phyloP scores from a whole-genome alignment of 2,329 filamentous ascomycete genomes.

The Talaromyces sp. region DNA sequence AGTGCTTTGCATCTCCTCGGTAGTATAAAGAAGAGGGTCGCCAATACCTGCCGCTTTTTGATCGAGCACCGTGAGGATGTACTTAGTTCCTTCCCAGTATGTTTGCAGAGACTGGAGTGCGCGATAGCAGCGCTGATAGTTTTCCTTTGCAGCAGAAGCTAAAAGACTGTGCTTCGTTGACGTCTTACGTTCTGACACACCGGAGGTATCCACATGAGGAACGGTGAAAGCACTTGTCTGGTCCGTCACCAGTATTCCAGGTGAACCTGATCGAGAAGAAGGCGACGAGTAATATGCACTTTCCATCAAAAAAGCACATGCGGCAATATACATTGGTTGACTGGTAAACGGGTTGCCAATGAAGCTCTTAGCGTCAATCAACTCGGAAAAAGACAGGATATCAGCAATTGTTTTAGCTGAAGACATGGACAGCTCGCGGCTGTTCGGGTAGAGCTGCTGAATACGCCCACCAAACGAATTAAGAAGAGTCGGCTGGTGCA shows the following conservation, averaged over 20 bases:
- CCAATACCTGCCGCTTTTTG: conserved; percentile 83
- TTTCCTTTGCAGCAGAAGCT: conserved; percentile 75
- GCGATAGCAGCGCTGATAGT: conserved; percentile 82
- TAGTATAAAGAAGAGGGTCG: conserved; percentile 61
- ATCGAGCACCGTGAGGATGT: conserved; percentile 79
- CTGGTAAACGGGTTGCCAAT: conserved; percentile 85
- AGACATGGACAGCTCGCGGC: conserved; percentile 75
- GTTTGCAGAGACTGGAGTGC: conserved; percentile 72
- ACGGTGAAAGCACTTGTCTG: conserved; percentile 31
- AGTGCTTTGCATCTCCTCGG: conserved; percentile 72
- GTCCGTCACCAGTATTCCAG: conserved; percentile 31
- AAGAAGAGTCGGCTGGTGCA: conserved; percentile 77
- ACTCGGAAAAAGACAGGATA: conserved; percentile 76
- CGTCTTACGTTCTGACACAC: conserved; percentile 24
- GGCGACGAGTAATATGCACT: conserved; percentile 64
- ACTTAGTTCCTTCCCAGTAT: conserved; percentile 82
- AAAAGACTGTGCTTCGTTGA: conserved; percentile 65
- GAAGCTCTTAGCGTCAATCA: conserved; percentile 79
- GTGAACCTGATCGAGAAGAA: conserved; percentile 56
- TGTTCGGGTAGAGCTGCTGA: conserved; percentile 70
- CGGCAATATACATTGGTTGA: conserved; percentile 86
- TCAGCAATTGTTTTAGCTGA: conserved; percentile 89
- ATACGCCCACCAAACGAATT: conserved; percentile 67
- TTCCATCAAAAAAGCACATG: conserved; percentile 82
- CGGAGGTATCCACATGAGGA: conserved; percentile 24